A percentile compares a stretch with the other conserved stretches of the same genome.
Conservation (phyloP, 2,329 filamentous ascomycete genomes). For the Fusarium sp. region DNA sequence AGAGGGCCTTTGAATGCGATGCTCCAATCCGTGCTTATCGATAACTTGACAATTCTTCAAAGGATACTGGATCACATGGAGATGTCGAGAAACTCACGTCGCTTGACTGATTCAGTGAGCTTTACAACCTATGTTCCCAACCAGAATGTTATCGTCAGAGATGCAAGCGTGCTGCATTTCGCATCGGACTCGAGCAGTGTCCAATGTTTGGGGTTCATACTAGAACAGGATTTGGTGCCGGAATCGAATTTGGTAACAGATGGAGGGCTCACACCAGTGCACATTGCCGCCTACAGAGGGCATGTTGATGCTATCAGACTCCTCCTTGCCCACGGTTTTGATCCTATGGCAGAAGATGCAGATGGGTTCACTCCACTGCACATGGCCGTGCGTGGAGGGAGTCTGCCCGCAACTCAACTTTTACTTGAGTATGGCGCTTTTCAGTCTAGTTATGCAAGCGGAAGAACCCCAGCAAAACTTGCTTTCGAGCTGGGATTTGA, state of each 20-base stretch:
- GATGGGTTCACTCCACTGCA: constrained; percentile 1
- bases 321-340: not conserved
- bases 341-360: not conserved
- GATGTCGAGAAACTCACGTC: fast-evolving
- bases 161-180: not conserved
- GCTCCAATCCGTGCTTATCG: fast-evolving
- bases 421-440: not conserved
- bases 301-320: not conserved
- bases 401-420: fast-evolving
- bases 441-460: not conserved
- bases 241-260: not conserved
- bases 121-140: not conserved
- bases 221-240: not conserved
- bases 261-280: constrained; percentile 6
- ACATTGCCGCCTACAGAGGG: not conserved
- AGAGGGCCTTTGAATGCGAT: not conserved
- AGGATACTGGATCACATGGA: not conserved
- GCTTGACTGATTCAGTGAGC: not conserved
- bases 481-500: not conserved
- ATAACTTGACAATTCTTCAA: not conserved
- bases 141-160: not conserved
- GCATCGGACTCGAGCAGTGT: not conserved
- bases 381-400: not conserved
- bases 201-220: not conserved
- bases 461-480: not conserved